These are phyloP conservation scores for Gautieria morchelliformis DNA, from an alignment of 768 basidiomycete genomes.

Conservation along the genomic window DNA sequence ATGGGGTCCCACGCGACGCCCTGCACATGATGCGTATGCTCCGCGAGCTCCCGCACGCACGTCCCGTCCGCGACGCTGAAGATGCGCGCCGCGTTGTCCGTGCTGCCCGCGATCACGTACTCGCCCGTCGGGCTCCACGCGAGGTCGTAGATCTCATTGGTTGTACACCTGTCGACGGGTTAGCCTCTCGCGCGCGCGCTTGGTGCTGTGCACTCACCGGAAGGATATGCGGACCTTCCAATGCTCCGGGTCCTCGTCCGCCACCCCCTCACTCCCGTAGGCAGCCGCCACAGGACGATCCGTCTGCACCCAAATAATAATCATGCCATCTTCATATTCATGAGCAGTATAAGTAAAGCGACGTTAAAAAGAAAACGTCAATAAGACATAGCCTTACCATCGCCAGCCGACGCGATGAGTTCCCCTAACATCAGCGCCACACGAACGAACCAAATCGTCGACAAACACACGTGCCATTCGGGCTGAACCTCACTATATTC, in stretches of 20 bases:
- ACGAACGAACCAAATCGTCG: slow-evolving; percentile 9
- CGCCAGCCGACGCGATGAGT: slow-evolving; percentile 90
- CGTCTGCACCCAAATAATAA: slow-evolving; percentile 90
- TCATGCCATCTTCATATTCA: slow-evolving; percentile 72
- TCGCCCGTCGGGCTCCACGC: slow-evolving; percentile 97
- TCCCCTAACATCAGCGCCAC: slow-evolving; percentile 48
- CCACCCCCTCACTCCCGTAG: slow-evolving; percentile 74
- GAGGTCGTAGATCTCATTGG: slow-evolving; percentile 95
- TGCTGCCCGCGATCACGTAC: slow-evolving; percentile 91
- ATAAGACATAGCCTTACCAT: slow-evolving; percentile 52
- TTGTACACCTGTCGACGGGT: slow-evolving; percentile 55
- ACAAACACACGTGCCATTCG: slow-evolving; percentile 55
- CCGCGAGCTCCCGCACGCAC: slow-evolving; percentile 82
- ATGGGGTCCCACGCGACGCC: slow-evolving; percentile 96
- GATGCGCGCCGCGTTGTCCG: slow-evolving; percentile 88
- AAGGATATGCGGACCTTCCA: slow-evolving; percentile 89
- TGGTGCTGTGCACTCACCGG: slow-evolving; percentile 38
- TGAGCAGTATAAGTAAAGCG: slow-evolving; percentile 10
- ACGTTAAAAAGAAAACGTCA: not conserved
- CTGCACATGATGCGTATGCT: slow-evolving; percentile 72
- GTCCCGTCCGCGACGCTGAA: slow-evolving; percentile 73
- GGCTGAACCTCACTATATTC: slow-evolving; percentile 93
- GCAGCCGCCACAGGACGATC: slow-evolving; percentile 57
- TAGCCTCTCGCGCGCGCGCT: no score
- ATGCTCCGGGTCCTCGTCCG: slow-evolving; percentile 28